Conservation (phyloP, 169 alveolate genomes). For the Plasmodium gaboni region DNA sequence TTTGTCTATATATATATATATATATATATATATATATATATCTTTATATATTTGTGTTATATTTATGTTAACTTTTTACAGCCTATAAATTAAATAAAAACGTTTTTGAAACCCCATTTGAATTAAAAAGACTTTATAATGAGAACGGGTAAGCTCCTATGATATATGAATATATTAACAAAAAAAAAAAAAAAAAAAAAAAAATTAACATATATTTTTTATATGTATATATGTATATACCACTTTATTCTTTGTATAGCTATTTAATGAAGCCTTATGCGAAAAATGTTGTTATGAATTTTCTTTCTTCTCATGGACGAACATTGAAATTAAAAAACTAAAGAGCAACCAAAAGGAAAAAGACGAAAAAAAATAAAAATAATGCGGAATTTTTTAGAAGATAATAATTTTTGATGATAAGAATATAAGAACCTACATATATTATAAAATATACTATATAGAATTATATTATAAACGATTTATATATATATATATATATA, state of each 20-base stretch:
- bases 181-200: background rate
- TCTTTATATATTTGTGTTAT: background rate
- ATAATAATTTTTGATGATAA: no score
- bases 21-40: background rate
- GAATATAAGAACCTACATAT: no score
- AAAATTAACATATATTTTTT: background rate
- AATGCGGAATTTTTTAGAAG: no score
- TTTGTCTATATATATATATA: background rate
- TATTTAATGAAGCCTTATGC: conserved; percentile 23
- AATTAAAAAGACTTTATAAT: conserved; percentile 28
- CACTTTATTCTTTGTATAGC: background rate
- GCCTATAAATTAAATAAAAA: conserved; percentile 27
- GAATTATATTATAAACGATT: no score
- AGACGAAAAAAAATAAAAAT: background rate
- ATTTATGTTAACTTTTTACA: conserved; percentile 4
- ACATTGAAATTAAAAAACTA: conserved; percentile 14
- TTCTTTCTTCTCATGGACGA: conserved; percentile 27
- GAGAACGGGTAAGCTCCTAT: conserved; percentile 32
- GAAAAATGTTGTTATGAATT: conserved; percentile 18
- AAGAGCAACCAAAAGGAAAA: background rate
- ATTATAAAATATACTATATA: no score
- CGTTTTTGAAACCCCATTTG: conserved; percentile 27
- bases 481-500: background rate
- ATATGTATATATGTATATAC: background rate
- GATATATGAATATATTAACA: background rate